Evolutionary conservation across 257 asterid species (phyloP).

Genomic region (Solanum peruvianum): DNA sequence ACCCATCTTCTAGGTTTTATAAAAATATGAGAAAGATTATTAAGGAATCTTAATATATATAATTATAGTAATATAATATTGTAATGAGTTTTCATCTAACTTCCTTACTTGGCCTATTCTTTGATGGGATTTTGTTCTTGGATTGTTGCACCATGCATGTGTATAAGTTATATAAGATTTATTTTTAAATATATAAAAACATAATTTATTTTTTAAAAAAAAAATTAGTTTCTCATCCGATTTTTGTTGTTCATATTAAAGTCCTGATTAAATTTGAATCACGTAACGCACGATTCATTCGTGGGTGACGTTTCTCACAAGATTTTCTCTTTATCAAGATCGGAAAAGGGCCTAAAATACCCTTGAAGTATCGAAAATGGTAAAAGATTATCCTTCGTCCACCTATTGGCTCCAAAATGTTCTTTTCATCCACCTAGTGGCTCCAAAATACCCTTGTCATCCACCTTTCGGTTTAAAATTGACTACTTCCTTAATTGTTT

Average conservation of each 20-base stretch:
- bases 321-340: no score
- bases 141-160: background rate
- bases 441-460: no score
- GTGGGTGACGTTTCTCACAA: no score
- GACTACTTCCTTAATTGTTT: no score
- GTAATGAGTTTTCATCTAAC: conserved; percentile 33
- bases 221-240: background rate
- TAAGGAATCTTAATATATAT: conserved; percentile 35
- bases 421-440: no score
- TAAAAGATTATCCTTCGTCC: no score
- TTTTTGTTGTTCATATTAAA: background rate
- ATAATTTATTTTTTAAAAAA: background rate
- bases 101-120: conserved; percentile 32
- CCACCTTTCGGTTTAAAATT: no score
- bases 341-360: no score
- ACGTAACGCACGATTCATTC: no score
- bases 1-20: conserved; percentile 13
- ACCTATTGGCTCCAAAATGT: no score
- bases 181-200: background rate
- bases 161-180: background rate
- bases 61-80: background rate
- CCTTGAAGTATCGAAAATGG: no score
- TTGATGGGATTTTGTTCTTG: conserved; percentile 12
- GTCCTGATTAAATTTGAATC: no score
- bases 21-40: conserved; percentile 11